A percentile compares a stretch with the other conserved stretches of the same genome.
Conservation (phyloP, 2,329 filamentous ascomycete species). For the Sporothrix schenckii region DNA sequence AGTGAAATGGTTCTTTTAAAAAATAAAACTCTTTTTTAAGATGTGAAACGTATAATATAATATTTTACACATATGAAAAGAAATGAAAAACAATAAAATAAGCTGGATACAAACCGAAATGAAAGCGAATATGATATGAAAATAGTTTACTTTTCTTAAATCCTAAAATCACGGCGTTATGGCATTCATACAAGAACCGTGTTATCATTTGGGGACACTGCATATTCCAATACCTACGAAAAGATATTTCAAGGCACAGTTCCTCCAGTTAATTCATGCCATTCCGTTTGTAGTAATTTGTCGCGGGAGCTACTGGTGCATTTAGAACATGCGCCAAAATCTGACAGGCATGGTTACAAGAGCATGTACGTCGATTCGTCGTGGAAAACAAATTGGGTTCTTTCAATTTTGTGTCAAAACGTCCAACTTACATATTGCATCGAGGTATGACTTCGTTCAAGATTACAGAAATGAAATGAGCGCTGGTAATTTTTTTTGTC, state of each 20-base stretch:
- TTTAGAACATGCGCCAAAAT: too few relatives aligned
- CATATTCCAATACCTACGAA: neutral
- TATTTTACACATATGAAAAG: too few relatives aligned
- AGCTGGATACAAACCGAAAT: neutral
- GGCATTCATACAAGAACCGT: neutral
- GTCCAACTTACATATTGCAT: neutral
- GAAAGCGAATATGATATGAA: too few relatives aligned
- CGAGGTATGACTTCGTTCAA: neutral
- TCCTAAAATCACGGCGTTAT: neutral
- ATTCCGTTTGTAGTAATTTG: too few relatives aligned
- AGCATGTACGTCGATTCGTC: neutral
- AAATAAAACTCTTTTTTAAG: neutral
- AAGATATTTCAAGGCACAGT: neutral
- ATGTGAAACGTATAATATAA: too few relatives aligned
- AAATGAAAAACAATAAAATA: too few relatives aligned
- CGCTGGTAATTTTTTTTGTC: neutral
- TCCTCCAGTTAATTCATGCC: neutral
- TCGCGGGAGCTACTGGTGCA: too few relatives aligned
- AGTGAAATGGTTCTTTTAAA: neutral
- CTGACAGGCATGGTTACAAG: too few relatives aligned
- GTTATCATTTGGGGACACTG: neutral
- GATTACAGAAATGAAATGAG: too few relatives aligned
- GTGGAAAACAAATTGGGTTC: neutral
- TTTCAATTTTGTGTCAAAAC: neutral
- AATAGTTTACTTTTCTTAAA: neutral